A percentile compares a stretch with the other conserved stretches of the same genome.
Conservation (phyloP, 345 rosid genomes). For the Arabidopsis arenosa region DNA sequence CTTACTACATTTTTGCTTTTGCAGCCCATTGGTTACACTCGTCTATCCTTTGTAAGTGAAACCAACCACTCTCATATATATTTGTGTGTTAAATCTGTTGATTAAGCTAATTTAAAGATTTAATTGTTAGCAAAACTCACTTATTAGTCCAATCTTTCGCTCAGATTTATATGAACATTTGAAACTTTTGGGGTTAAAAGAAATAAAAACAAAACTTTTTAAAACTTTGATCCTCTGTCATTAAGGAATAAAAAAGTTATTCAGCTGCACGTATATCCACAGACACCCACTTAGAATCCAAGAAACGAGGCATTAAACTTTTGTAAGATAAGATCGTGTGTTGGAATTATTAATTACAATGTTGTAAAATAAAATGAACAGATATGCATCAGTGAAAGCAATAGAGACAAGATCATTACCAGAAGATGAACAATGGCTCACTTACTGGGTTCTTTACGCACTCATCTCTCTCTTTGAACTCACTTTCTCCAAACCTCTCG, state of each 20-base stretch:
- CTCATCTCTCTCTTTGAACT: slow-evolving; percentile 85
- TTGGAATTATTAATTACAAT: background rate
- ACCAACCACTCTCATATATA: background rate
- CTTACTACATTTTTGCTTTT: slow-evolving; percentile 34
- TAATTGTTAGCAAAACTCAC: background rate
- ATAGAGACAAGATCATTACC: slow-evolving; percentile 81
- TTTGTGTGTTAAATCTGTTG: background rate
- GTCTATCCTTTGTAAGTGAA: slow-evolving; percentile 90
- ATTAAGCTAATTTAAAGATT: background rate
- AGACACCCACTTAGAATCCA: slow-evolving; percentile 40
- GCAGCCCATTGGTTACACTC: slow-evolving; percentile 89
- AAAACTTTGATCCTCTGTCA: background rate
- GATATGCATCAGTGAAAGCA: slow-evolving; percentile 91
- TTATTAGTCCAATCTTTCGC: slow-evolving; percentile 1
- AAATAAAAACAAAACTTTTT: background rate
- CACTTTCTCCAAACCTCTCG: slow-evolving; percentile 79
- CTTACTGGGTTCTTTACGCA: slow-evolving; percentile 95
- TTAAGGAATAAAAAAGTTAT: background rate
- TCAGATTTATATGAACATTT: slow-evolving; percentile 12
- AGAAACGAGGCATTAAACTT: slow-evolving; percentile 22
- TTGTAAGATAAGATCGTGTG: background rate
- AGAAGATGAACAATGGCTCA: slow-evolving; percentile 95
- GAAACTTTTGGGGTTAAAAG: background rate
- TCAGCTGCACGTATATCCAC: slow-evolving; percentile 38
- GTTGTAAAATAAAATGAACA: slow-evolving; percentile 37